Evolutionary conservation across 2,329 filamentous ascomycete species (phyloP).

Genomic region (Diaporthe sp.): DNA sequence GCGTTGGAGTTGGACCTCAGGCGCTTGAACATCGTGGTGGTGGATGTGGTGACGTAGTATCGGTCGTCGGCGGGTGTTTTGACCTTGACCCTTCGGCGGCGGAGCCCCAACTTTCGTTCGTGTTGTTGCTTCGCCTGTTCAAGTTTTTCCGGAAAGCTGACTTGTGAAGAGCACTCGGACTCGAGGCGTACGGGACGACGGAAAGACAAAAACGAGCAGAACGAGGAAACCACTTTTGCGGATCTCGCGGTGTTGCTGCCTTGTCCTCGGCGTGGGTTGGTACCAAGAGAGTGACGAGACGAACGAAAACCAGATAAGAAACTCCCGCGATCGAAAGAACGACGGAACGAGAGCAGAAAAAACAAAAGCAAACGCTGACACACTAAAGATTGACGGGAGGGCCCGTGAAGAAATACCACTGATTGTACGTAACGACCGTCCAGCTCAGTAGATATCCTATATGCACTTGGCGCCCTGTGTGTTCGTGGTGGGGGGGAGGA

Average conservation of each 20-base stretch:
- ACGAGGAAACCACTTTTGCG: slow-evolving; percentile 51
- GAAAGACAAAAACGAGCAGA: slow-evolving; percentile 51
- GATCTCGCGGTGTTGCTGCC: slow-evolving; percentile 38
- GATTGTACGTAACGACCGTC: slow-evolving; percentile 46
- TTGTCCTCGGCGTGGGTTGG: slow-evolving; percentile 46
- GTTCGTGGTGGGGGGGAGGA: slow-evolving; percentile 65
- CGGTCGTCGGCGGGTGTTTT: slow-evolving; percentile 36
- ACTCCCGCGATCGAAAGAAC: slow-evolving; percentile 51
- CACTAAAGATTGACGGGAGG: slow-evolving; percentile 61
- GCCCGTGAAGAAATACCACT: slow-evolving; percentile 68
- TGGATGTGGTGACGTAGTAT: slow-evolving; percentile 50
- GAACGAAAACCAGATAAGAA: slow-evolving; percentile 57
- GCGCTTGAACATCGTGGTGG: slow-evolving; percentile 87
- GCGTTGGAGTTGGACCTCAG: slow-evolving; percentile 80
- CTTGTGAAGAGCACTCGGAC: slow-evolving; percentile 46
- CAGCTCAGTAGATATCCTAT: slow-evolving; percentile 67
- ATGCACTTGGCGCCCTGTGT: slow-evolving; percentile 71
- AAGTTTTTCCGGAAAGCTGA: slow-evolving; percentile 37
- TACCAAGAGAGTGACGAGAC: slow-evolving; percentile 67
- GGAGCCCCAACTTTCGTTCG: slow-evolving; percentile 38
- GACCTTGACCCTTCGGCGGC: slow-evolving; percentile 33
- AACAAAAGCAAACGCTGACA: slow-evolving; percentile 52
- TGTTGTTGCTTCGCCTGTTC: slow-evolving; percentile 36
- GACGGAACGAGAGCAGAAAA: slow-evolving; percentile 54
- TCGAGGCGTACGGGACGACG: slow-evolving; percentile 50